Evolutionary conservation across 257 asterid genomes (phyloP).

Genomic region (Pogostemon cablin): DNA sequence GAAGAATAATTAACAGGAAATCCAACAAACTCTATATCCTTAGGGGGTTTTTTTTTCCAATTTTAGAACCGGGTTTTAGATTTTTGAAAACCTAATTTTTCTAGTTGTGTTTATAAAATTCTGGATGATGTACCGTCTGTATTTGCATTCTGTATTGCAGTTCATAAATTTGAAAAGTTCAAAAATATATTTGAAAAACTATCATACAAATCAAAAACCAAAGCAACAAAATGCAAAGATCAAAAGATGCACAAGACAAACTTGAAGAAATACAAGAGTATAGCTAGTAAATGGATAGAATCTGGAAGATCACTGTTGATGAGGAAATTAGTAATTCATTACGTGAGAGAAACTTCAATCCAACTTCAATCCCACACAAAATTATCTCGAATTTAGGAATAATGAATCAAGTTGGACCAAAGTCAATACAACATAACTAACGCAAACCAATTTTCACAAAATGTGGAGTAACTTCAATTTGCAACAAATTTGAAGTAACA

Average conservation of each 20-base stretch:
- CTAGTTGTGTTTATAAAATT: slow-evolving; percentile 8
- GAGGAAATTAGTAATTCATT: too few species aligned
- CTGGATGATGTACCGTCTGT: slow-evolving; percentile 60
- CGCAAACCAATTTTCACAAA: neutral
- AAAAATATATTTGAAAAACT: slow-evolving; percentile 26
- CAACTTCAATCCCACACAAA: too few species aligned
- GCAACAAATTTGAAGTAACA: neutral
- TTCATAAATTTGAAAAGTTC: slow-evolving; percentile 58
- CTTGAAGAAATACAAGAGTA: too few species aligned
- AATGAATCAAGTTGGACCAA: neutral
- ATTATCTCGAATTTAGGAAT: too few species aligned
- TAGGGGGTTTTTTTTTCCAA: slow-evolving; percentile 35
- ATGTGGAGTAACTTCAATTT: neutral
- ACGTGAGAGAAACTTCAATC: too few species aligned
- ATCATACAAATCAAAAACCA: neutral
- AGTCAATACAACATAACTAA: too few species aligned
- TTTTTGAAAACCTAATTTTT: too few species aligned
- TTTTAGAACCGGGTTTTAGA: too few species aligned
- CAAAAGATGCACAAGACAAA: too few species aligned
- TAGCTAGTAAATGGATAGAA: too few species aligned
- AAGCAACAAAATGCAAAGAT: slow-evolving; percentile 3
- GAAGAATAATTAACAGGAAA: slow-evolving; percentile 81
- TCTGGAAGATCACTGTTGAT: too few species aligned
- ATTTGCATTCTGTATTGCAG: slow-evolving; percentile 51
- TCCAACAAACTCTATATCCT: slow-evolving; percentile 89